phyloP scores from a whole-genome alignment of 371 early-diverging fungal genomes.

The Coemansia sp. region DNA sequence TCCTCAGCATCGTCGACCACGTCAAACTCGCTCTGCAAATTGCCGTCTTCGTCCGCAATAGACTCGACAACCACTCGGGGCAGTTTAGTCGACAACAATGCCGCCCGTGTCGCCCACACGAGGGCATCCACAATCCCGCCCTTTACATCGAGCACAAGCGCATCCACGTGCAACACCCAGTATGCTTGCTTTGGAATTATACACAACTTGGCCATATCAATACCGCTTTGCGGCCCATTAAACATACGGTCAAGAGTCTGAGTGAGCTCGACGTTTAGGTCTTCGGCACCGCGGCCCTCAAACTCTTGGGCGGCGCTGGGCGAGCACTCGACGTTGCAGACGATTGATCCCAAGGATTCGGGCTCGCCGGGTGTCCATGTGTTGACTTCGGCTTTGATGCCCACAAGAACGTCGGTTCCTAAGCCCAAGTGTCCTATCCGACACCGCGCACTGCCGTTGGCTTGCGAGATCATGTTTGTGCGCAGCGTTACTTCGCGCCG shows the following conservation, averaged over 20 bases:
- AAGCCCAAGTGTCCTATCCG: conserved; percentile 63
- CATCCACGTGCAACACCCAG: conserved; percentile 91
- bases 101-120: conserved; percentile 80
- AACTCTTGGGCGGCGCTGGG: conserved; percentile 80
- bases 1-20: conserved; percentile 83
- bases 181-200: conserved; percentile 87
- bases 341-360: conserved; percentile 63
- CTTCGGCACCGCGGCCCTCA: conserved; percentile 78
- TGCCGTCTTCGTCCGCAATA: conserved; percentile 59
- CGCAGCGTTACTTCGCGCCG: conserved; percentile 75
- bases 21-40: conserved; percentile 83
- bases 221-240: conserved; percentile 75
- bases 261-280: conserved; percentile 77
- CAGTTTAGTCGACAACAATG: conserved; percentile 79
- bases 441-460: conserved; percentile 79
- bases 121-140: conserved; percentile 86
- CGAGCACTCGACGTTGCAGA: conserved; percentile 87
- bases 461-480: conserved; percentile 82
- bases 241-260: conserved; percentile 77
- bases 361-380: conserved; percentile 60
- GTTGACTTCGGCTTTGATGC: conserved; percentile 88
- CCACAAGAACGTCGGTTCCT: conserved; percentile 87
- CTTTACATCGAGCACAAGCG: conserved; percentile 84
- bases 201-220: conserved; percentile 79
- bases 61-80: conserved; percentile 76